phyloP scores from a whole-genome alignment of 495 filamentous ascomycete genomes.

The Tuber microsphaerosporum region DNA sequence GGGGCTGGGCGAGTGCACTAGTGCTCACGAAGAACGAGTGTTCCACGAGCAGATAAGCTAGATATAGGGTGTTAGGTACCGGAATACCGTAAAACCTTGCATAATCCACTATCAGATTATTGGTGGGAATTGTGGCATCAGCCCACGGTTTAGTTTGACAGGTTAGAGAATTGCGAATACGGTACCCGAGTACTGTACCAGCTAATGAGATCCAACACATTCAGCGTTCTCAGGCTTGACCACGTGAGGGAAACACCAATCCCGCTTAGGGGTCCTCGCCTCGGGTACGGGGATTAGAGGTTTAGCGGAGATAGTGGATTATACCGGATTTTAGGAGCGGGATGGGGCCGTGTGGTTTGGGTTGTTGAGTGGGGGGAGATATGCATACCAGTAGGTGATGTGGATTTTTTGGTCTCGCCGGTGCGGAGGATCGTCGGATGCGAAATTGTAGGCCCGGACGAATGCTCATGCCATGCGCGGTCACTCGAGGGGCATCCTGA shows the following conservation, averaged over 20 bases:
- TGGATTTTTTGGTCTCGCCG: neutral
- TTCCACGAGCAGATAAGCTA: neutral
- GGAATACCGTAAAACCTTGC: no score
- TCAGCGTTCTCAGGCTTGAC: no score
- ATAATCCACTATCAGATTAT: no score
- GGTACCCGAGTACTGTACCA: no score
- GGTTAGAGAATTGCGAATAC: no score
- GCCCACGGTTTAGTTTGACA: no score
- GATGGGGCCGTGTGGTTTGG: slow-evolving; percentile 3
- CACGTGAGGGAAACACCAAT: no score
- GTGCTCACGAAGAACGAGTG: slow-evolving; percentile 8
- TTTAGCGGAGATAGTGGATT: no score
- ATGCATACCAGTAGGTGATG: neutral
- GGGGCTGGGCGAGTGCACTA: slow-evolving; percentile 9
- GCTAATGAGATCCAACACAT: no score
- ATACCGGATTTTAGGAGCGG: neutral
- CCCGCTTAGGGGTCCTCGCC: no score
- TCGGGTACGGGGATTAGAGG: no score
- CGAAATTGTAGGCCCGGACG: neutral
- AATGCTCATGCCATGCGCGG: neutral
- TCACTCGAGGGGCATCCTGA: neutral
- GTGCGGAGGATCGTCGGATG: neutral
- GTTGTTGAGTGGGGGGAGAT: neutral
- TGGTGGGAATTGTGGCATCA: no score
- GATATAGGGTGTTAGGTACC: neutral